Base-by-base conservation (phyloP, 306 rosid species). In the Ormosia semicastrata region DNA sequence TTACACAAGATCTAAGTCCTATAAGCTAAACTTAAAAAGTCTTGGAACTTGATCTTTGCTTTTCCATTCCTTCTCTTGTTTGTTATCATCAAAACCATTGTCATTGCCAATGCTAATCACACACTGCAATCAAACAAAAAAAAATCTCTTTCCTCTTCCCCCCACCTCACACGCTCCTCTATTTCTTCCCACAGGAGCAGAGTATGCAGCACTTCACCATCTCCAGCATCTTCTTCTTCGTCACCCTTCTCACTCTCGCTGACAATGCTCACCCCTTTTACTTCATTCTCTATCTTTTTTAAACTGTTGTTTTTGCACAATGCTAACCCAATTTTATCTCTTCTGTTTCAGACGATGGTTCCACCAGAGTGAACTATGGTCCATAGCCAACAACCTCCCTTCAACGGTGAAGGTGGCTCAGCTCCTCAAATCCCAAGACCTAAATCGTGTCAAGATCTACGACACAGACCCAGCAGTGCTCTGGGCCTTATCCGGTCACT, bases 391-490 rank as follows among this genome's bases (percentile, higher is more conserved):
- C 90, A 85, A 96, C 83, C 96, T 96, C 4, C 99, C 99, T 0
- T 89, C 99, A 0, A 97, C 99, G 0, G 49, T 34, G 4, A 93
- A 87, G 60, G 99, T 93, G 0, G 95, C 88, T 1, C 73, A 86
- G 54, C 97, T 96, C 15, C 88, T 96, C 12, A 89, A 85, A 73
- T 84, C 98, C 0, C 91, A 91, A 7, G 97, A 95, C 0, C 8
- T 96, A 3, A 84, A 73, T 10, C 87, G 92, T 4, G 94, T 94
- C 6, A 96, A 96, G 75, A 94, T 96, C 1, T 96, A 85, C 86
- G 99, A 96, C 84, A 75, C 97, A 32, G 99, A 96, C 89, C 94
- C 98, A 2, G 83, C 99, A 0, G 99, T 93, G 1, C 94, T 96
- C 17, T 77, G 49, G 1, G 91, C 99, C 6, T 54, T 96, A 2